A percentile compares a stretch with the other conserved stretches of the same genome.
These are phyloP conservation scores for Paraphaeosphaeria minitans DNA, from an alignment of 2,329 filamentous ascomycete genomes.

Conservation along the genomic window DNA sequence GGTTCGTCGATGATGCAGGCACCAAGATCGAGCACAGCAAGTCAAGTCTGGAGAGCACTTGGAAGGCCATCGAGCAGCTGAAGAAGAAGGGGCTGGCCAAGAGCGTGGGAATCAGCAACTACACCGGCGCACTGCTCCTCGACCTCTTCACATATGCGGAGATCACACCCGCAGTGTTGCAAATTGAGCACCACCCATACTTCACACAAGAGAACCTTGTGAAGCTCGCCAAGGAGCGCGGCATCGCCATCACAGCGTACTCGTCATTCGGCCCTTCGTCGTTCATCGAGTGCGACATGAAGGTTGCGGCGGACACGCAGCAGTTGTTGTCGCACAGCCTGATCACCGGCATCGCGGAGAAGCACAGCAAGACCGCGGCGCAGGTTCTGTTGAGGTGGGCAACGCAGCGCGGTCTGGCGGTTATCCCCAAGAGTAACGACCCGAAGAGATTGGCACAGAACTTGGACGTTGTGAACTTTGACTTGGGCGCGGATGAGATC, in stretches of 20 bases:
- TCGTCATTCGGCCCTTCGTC: slow-evolving; percentile 54
- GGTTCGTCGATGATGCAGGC: slow-evolving; percentile 39
- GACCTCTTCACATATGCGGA: slow-evolving; percentile 59
- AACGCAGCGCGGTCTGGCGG: slow-evolving; percentile 66
- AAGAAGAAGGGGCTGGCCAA: slow-evolving; percentile 41
- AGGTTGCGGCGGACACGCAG: slow-evolving; percentile 37
- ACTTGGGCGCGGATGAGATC: slow-evolving; percentile 37
- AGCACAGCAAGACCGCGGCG: slow-evolving; percentile 69
- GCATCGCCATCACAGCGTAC: slow-evolving; percentile 44
- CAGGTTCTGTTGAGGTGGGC: slow-evolving; percentile 88
- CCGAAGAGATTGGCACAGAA: slow-evolving; percentile 39
- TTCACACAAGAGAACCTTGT: slow-evolving; percentile 42
- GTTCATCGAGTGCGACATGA: slow-evolving; percentile 45
- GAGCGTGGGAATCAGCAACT: slow-evolving; percentile 47
- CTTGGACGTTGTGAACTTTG: slow-evolving; percentile 39
- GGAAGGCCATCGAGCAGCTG: slow-evolving; percentile 50
- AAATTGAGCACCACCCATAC: slow-evolving; percentile 49
- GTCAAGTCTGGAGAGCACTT: slow-evolving; percentile 43
- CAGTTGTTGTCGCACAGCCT: slow-evolving; percentile 51
- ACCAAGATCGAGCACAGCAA: slow-evolving; percentile 46
- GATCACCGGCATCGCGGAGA: slow-evolving; percentile 71
- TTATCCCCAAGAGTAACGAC: slow-evolving; percentile 46
- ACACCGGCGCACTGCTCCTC: slow-evolving; percentile 52
- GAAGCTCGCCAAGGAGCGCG: slow-evolving; percentile 40
- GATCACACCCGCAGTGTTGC: slow-evolving; percentile 42